These are phyloP conservation scores for Fagus sylvatica DNA, from an alignment of 306 rosid species.

Conservation along the genomic window DNA sequence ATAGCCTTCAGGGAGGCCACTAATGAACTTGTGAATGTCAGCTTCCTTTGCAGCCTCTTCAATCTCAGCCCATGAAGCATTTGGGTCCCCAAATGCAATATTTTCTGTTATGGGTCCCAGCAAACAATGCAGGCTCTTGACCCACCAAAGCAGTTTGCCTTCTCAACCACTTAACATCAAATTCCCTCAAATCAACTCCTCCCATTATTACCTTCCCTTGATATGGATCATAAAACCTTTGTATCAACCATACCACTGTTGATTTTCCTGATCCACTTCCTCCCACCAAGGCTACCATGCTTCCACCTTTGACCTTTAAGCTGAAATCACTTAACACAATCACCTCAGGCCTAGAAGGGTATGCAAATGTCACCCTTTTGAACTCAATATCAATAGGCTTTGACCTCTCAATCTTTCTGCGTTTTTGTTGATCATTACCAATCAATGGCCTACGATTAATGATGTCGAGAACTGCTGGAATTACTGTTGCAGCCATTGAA, in stretches of 20 bases:
- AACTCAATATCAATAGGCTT: slow-evolving; percentile 60
- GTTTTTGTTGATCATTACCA: slow-evolving; percentile 28
- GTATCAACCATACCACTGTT: slow-evolving; percentile 79
- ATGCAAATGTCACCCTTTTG: slow-evolving; percentile 78
- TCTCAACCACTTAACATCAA: slow-evolving; percentile 81
- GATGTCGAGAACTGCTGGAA: slow-evolving; percentile 70
- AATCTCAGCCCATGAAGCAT: slow-evolving; percentile 80
- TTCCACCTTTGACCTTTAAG: slow-evolving; percentile 65
- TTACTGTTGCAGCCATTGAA: slow-evolving; percentile 62
- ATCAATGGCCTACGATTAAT: slow-evolving; percentile 68
- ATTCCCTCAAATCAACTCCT: slow-evolving; percentile 71
- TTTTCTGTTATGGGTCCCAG: slow-evolving; percentile 78
- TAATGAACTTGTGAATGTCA: slow-evolving; percentile 73
- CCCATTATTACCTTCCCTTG: slow-evolving; percentile 75
- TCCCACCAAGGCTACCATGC: slow-evolving; percentile 81
- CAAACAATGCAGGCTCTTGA: slow-evolving; percentile 86
- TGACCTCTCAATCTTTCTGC: slow-evolving; percentile 47
- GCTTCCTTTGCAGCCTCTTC: slow-evolving; percentile 85
- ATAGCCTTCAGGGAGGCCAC: slow-evolving; percentile 88
- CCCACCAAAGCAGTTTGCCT: slow-evolving; percentile 83
- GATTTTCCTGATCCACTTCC: slow-evolving; percentile 94
- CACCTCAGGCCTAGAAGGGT: slow-evolving; percentile 80
- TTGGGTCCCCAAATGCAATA: slow-evolving; percentile 72
- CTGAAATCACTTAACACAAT: slow-evolving; percentile 64
- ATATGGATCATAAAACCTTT: slow-evolving; percentile 88